Percentiles rank a stretch among this genome's conserved stretches.
Conservation (phyloP, 148 eudicot species). For the Vaccinium vitisidaea region DNA sequence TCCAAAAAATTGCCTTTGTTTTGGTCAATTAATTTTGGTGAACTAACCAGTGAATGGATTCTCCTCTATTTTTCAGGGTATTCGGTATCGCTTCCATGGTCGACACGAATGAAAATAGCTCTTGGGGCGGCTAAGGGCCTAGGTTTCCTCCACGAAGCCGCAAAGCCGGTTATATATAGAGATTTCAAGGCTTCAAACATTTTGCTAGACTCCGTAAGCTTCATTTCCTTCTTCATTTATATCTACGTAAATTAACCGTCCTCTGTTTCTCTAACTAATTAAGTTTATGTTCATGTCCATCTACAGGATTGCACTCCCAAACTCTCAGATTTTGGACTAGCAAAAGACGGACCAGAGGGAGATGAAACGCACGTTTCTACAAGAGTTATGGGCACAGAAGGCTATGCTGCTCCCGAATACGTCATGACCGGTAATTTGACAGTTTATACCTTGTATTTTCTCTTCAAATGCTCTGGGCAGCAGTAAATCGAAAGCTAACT, state of each 20-base stretch:
- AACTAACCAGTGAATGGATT: background rate
- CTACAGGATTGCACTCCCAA: constrained; percentile 71
- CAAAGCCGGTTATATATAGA: constrained; percentile 73
- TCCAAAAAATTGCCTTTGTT: background rate
- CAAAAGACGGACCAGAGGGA: constrained; percentile 85
- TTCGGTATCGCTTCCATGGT: constrained; percentile 85
- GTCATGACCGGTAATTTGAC: constrained; percentile 57
- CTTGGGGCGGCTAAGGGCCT: constrained; percentile 94
- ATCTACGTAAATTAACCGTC: background rate
- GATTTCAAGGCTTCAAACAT: constrained; percentile 97
- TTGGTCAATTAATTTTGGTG: background rate
- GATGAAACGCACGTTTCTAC: constrained; percentile 81
- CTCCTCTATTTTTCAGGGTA: constrained; percentile 45
- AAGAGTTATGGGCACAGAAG: constrained; percentile 83
- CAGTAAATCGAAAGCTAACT: background rate
- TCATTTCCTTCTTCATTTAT: background rate
- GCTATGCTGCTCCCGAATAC: constrained; percentile 90
- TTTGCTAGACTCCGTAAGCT: constrained; percentile 76
- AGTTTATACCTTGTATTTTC: background rate
- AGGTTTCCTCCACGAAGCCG: constrained; percentile 85
- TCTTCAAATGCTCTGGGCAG: background rate
- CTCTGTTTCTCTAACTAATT: background rate
- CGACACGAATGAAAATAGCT: constrained; percentile 82
- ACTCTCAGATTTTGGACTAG: constrained; percentile 79
- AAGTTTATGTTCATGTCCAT: background rate